Evolutionary conservation across 176 grass and related monocot species (phyloP), one percentile per base, ranked within the genome.

Genomic region (Avena atlantica): DNA sequence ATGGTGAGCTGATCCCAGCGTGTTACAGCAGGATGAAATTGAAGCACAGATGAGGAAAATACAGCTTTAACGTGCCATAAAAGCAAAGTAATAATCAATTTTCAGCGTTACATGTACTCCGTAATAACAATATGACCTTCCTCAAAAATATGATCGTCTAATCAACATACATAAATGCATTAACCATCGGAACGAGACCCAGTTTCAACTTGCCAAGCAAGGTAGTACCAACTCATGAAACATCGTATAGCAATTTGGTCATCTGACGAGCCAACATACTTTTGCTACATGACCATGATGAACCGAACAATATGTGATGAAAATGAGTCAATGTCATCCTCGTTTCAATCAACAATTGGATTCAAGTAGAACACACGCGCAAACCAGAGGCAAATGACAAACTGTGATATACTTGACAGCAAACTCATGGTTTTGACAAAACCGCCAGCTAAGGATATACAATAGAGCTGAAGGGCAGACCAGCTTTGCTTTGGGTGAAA

Each of bases 401-500:
- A 57, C 57, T 21, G 15, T 83, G 84, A 72, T 21, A 72, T n/a
- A 55, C 27, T 37, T 69, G 17, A 82, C 58, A 48, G 23, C 58
- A 64, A 58, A 64, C 29, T 34, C 11, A 50, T 20, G 78, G 81
- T 85, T 83, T 83, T 79, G 31, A 37, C 56, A 76, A 55, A 23
- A 70, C 20, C 25, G 14, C 71, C 20, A 78, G 37, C 52, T 64
- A 50, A 15, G 29, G 71, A 68, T 68, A 86, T 74, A 81, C 72
- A 86, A 50, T n/a, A 61, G 53, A 27, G 37, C 19, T 40, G 37
- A 37, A 76, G 24, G 37, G 9, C 23, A 53, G 24, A 61, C 63
- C 79, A 78, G 73, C 72, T 52, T 31, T 31, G 78, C 61, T 77
- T 69, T 14, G 16, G 70, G 19, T 13, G 60, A 76, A 82, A 81